Evolutionary conservation across 2,329 filamentous ascomycete genomes (phyloP).

Genomic region (Aureobasidium sp.): DNA sequence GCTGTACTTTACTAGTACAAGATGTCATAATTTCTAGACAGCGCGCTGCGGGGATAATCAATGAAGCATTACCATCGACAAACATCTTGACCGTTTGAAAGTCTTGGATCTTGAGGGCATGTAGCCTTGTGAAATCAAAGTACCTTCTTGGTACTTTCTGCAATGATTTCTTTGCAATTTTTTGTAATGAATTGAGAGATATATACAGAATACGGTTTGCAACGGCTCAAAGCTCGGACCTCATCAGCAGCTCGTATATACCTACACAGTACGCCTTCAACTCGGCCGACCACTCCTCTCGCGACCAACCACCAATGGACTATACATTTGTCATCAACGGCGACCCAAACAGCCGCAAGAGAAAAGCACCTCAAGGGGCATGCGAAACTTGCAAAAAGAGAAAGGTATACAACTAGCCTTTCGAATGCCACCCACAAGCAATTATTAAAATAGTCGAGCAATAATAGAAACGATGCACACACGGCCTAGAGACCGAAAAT

Average conservation of each 20-base stretch:
- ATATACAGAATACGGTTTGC: not conserved
- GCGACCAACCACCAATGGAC: conserved; percentile 12
- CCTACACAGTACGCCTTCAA: not conserved
- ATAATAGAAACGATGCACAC: conserved; percentile 36
- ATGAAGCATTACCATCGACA: too few species aligned
- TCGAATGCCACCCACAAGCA: conserved; percentile 8
- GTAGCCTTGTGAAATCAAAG: too few species aligned
- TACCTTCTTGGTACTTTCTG: not conserved
- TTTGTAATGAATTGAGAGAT: not conserved
- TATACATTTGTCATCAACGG: conserved; percentile 37
- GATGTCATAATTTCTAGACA: not conserved
- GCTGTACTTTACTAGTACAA: not conserved
- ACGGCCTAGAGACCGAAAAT: conserved; percentile 28
- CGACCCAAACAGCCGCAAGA: conserved; percentile 38
- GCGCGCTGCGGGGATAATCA: not conserved
- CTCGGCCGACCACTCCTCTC: not conserved
- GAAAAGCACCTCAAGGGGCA: conserved; percentile 37
- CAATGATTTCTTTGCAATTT: not conserved
- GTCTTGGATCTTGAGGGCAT: too few species aligned
- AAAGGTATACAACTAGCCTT: conserved; percentile 22
- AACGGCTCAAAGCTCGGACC: not conserved
- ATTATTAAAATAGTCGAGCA: conserved; percentile 19
- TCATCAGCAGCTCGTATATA: not conserved
- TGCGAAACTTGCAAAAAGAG: conserved; percentile 41
- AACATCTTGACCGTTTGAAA: too few species aligned